Conservation (phyloP, 1,139 yeast genomes). For the Kodamaea arcana region DNA sequence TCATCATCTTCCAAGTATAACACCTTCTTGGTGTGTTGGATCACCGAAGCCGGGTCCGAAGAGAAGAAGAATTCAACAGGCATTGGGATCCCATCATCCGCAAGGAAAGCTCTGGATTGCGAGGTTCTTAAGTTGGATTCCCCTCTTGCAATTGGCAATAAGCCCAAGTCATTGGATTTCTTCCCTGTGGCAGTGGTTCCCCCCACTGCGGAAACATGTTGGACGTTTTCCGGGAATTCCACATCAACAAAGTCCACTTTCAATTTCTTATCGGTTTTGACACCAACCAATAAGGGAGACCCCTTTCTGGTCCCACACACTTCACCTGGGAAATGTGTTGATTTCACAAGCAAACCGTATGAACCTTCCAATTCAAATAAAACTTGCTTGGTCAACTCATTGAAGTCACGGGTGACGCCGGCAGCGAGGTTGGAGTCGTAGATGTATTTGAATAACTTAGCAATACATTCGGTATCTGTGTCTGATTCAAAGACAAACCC, state of each 20-base stretch:
- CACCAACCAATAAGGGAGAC: constrained; percentile 95
- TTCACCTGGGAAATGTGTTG: constrained; percentile 91
- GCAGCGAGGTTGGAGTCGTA: constrained; percentile 71
- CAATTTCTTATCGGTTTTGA: constrained; percentile 88
- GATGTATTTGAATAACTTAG: constrained; percentile 87
- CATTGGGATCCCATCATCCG: constrained; percentile 88
- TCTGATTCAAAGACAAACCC: constrained; percentile 87
- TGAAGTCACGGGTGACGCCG: constrained; percentile 74
- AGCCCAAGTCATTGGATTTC: constrained; percentile 21
- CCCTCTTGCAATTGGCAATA: constrained; percentile 38
- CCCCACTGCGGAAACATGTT: constrained; percentile 5
- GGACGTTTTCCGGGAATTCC: constrained; percentile 69
- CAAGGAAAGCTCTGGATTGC: constrained; percentile 86
- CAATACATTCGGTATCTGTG: constrained; percentile 97
- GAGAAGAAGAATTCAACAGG: constrained; percentile 96
- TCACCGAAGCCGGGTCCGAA: constrained; percentile 97
- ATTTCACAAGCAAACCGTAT: constrained; percentile 90
- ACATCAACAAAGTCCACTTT: constrained; percentile 98
- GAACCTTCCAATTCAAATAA: constrained; percentile 95
- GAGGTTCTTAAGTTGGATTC: constrained; percentile 71
- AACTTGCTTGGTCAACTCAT: constrained; percentile 89
- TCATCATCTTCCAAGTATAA: constrained; percentile 96
- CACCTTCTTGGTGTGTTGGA: constrained; percentile 96
- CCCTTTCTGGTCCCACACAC: constrained; percentile 97
- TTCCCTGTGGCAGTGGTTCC: constrained; percentile 8